A percentile compares a stretch with the other conserved stretches of the same genome.
Conservation (phyloP, 352 stramenopile species). For the Phytophthora sojae region DNA sequence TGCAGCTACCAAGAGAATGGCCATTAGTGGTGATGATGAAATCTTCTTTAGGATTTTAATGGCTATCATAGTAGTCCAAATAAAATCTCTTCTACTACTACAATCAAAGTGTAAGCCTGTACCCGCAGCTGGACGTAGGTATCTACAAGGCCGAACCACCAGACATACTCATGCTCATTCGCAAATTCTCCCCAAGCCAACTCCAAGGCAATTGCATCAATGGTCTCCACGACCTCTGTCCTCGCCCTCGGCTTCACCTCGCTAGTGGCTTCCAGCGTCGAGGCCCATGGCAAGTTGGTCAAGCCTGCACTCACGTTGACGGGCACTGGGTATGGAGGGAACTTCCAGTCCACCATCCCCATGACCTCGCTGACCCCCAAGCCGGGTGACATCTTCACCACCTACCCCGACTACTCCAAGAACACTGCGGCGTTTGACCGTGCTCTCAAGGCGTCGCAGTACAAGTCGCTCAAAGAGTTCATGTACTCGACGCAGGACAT, state of each 20-base stretch:
- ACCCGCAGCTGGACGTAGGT: no score
- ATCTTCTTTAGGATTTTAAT: no score
- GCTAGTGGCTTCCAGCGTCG: constrained; percentile 6
- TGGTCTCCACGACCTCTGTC: constrained; percentile 9
- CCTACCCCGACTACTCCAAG: constrained; percentile 14
- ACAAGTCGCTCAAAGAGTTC: constrained; percentile 27
- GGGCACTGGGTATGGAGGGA: constrained; percentile 19
- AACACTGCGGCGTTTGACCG: constrained; percentile 23
- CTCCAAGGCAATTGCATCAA: background rate
- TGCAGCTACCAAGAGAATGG: no score
- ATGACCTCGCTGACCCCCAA: constrained; percentile 21
- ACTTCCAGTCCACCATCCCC: constrained; percentile 18
- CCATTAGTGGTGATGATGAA: no score
- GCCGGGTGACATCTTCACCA: constrained; percentile 19
- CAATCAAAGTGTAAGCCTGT: background rate
- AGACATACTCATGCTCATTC: constrained; percentile 5
- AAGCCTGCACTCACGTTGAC: constrained; percentile 22
- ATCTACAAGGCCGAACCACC: no score
- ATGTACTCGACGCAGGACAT: constrained; percentile 26
- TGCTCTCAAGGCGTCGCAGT: constrained; percentile 23
- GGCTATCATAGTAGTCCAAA: no score
- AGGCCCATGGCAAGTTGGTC: constrained; percentile 19
- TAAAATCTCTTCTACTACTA: no score
- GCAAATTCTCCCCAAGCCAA: constrained; percentile 3
- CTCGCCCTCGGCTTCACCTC: background rate